Evolutionary conservation across 2,329 filamentous ascomycete genomes (phyloP), one percentile per base, ranked within the genome.

Genomic region (Fusarium concolor): DNA sequence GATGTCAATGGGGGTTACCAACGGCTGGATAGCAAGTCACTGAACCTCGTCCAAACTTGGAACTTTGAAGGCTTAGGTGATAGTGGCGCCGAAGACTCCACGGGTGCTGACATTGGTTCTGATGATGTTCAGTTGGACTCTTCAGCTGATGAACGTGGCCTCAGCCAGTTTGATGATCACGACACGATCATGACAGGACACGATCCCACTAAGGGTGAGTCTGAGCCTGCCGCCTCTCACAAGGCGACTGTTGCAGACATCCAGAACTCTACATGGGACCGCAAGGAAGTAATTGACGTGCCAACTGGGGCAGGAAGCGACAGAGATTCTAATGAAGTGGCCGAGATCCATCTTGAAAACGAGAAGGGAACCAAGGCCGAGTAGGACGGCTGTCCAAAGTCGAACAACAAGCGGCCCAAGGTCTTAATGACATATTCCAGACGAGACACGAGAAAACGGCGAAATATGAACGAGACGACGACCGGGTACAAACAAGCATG

Each of bases 341-440:
- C 83, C 10, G 84, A 86, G 72, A 86, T 85, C 43, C 82, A 84
- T 62, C 71, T 85, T 20, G 82, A 82, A 39, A 81, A 81, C 45
- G 79, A 81, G 54, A 75, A 74, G 65, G 60, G 61, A 51, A 56
- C 58, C 45, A 74, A 67, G 50, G 62, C 58, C 49, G 67, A 73
- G 43, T 76, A 70, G 68, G 61, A 52, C 24, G 45, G 47, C 37
- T 62, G 41, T 57, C 60, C 43, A 43, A 54, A 54, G 42, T 46
- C 38, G 31, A 54, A 55, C 33, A 54, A 64, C 37, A 65, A 68
- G 46, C 61, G 45, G 58, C 54, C 47, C 29, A 47, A 37, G 39
- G 44, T 44, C 42, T 45, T 38, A 50, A 55, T 50, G 46, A 66
- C 28, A 38, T 46, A 61, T 66, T 55, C 54, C 44, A 66, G 55